Evolutionary conservation across 257 asterid species (phyloP).

Genomic region (Marsdenia floribunda): DNA sequence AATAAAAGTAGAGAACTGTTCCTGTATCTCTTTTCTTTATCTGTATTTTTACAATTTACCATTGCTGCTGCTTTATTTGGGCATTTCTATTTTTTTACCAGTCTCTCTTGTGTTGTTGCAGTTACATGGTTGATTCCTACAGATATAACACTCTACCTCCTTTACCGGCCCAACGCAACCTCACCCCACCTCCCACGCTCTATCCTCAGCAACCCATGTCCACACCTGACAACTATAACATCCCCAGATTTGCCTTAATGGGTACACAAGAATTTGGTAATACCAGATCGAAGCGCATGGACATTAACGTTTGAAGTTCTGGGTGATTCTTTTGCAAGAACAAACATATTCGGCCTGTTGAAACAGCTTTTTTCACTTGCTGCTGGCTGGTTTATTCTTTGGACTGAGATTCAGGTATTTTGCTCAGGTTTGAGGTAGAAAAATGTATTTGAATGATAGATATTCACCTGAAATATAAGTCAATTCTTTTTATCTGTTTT

Average conservation of each 20-base stretch:
- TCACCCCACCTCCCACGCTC: constrained; percentile 95
- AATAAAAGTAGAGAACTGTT: background rate
- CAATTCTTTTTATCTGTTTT: constrained; percentile 9
- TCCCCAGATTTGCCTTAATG: constrained; percentile 51
- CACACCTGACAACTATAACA: constrained; percentile 71
- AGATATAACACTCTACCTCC: constrained; percentile 83
- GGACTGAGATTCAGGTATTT: constrained; percentile 1
- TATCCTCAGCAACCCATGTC: constrained; percentile 98
- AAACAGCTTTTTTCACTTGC: background rate
- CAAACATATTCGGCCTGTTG: constrained; percentile 3
- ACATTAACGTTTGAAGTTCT: constrained; percentile 58
- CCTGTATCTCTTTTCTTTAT: background rate
- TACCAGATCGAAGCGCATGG: constrained; percentile 69
- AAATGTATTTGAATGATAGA: background rate
- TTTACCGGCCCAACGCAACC: constrained; percentile 86
- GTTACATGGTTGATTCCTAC: constrained; percentile 52
- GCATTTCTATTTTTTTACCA: background rate
- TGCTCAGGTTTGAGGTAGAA: background rate
- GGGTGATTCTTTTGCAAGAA: constrained; percentile 3
- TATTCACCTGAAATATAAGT: background rate
- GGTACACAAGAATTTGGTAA: constrained; percentile 40
- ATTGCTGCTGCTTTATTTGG: background rate
- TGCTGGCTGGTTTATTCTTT: constrained; percentile 12
- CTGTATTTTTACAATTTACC: background rate
- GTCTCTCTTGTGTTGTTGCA: constrained; percentile 23